phyloP scores from a whole-genome alignment of 148 eudicot genomes.

The Vaccinium corymbosum region DNA sequence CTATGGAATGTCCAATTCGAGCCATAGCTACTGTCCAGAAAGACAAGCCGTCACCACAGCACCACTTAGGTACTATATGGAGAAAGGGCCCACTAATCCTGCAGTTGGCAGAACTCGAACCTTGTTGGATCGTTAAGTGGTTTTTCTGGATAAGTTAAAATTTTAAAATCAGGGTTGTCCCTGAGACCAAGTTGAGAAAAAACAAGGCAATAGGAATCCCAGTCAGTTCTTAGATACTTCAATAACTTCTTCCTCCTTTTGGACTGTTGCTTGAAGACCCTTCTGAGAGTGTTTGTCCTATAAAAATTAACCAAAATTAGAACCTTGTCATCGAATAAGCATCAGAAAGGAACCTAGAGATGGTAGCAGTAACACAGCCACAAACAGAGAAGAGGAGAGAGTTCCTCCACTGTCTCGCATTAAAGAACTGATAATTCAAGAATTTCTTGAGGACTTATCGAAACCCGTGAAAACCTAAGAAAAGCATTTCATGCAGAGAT shows the following conservation, averaged over 20 bases:
- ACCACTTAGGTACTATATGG: no score
- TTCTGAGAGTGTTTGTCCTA: slow-evolving; percentile 72
- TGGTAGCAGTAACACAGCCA: background rate
- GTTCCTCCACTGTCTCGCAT: background rate
- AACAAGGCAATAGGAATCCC: slow-evolving; percentile 66
- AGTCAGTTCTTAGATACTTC: slow-evolving; percentile 67
- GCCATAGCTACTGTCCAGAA: no score
- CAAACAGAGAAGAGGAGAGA: background rate
- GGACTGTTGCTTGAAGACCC: slow-evolving; percentile 62
- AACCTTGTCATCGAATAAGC: slow-evolving; percentile 2
- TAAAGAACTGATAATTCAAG: background rate
- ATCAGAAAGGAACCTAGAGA: background rate
- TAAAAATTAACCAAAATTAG: background rate
- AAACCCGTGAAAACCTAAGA: background rate
- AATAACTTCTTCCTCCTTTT: slow-evolving; percentile 62
- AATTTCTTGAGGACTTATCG: background rate
- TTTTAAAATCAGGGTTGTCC: slow-evolving; percentile 42
- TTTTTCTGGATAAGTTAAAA: background rate
- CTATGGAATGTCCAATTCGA: no score
- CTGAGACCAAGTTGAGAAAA: slow-evolving; percentile 67
- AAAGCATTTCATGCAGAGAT: background rate
- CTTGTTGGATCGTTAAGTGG: background rate
- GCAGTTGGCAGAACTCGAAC: no score
- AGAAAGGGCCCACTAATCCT: no score
- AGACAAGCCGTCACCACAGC: no score